phyloP scores from a whole-genome alignment of 148 eudicot genomes.

The Suaeda aralocaspica region DNA sequence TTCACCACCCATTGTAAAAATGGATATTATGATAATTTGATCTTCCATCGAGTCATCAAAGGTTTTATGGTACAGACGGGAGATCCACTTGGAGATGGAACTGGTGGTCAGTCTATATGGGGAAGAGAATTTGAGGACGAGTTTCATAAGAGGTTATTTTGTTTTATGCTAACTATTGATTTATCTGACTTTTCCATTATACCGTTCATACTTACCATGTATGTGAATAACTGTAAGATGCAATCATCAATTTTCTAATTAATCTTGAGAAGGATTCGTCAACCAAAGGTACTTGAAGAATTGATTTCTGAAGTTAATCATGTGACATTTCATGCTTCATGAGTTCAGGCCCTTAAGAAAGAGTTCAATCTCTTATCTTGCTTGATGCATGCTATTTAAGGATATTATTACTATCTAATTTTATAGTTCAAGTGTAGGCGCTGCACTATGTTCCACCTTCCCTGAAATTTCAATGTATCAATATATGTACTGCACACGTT shows the following conservation, averaged over 20 bases:
- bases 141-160: conserved; percentile 83
- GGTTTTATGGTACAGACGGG: conserved; percentile 99
- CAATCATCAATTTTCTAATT: not conserved
- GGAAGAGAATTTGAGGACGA: conserved; percentile 99
- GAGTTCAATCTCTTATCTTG: too few species aligned
- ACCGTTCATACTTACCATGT: not conserved
- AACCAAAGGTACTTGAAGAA: not conserved
- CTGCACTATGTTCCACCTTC: not conserved
- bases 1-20: conserved; percentile 96
- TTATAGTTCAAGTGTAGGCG: not conserved
- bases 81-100: conserved; percentile 99
- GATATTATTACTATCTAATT: not conserved
- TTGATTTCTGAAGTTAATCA: not conserved
- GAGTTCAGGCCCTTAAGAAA: too few species aligned
- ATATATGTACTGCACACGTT: not conserved
- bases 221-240: not conserved
- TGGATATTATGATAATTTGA: conserved; percentile 95
- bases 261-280: not conserved
- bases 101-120: conserved; percentile 99
- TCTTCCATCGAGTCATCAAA: conserved; percentile 93
- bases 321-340: too few species aligned
- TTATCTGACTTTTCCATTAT: not conserved
- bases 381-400: not conserved
- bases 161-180: not conserved
- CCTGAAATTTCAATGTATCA: not conserved